Evolutionary conservation across 371 early-diverging fungal genomes (phyloP).

Genomic region (Rhizopus delemar): DNA sequence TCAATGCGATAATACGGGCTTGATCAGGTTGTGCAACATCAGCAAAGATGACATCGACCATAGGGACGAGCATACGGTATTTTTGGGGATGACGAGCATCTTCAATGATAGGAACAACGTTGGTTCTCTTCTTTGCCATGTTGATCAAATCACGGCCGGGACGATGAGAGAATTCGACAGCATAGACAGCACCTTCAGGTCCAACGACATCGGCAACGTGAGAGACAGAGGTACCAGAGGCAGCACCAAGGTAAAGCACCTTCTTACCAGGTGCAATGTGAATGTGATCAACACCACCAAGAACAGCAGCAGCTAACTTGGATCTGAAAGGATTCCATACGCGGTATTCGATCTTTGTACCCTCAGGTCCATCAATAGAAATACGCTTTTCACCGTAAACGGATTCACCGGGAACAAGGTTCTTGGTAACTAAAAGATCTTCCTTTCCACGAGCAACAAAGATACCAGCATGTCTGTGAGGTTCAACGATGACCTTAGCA

Average conservation of each 20-base stretch:
- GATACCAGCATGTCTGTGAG: too few relatives aligned
- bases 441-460: slow-evolving; percentile 95
- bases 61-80: slow-evolving; percentile 99
- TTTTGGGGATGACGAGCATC: slow-evolving; percentile 99
- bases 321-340: slow-evolving; percentile 99
- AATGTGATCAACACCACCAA: slow-evolving; percentile 94
- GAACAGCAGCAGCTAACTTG: slow-evolving; percentile 99
- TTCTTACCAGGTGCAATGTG: too few relatives aligned
- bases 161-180: slow-evolving; percentile 82
- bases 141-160: too few relatives aligned
- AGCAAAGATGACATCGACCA: slow-evolving; percentile 99
- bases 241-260: too few relatives aligned
- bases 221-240: slow-evolving; percentile 87
- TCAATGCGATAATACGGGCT: slow-evolving; percentile 99
- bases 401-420: slow-evolving; percentile 97
- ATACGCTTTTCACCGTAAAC: slow-evolving; percentile 65
- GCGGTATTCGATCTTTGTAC: slow-evolving; percentile 98
- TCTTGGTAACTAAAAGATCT: slow-evolving; percentile 98
- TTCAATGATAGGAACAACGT: slow-evolving; percentile 68
- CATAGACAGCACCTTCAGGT: slow-evolving; percentile 97
- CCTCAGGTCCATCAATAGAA: slow-evolving; percentile 87
- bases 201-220: slow-evolving; percentile 99
- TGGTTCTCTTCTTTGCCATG: too few relatives aligned
- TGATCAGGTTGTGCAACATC: slow-evolving; percentile 99
- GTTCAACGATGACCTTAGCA: too few relatives aligned